phyloP scores from a whole-genome alignment of 2,329 filamentous ascomycete species.

The Alternaria angustiovoidea region DNA sequence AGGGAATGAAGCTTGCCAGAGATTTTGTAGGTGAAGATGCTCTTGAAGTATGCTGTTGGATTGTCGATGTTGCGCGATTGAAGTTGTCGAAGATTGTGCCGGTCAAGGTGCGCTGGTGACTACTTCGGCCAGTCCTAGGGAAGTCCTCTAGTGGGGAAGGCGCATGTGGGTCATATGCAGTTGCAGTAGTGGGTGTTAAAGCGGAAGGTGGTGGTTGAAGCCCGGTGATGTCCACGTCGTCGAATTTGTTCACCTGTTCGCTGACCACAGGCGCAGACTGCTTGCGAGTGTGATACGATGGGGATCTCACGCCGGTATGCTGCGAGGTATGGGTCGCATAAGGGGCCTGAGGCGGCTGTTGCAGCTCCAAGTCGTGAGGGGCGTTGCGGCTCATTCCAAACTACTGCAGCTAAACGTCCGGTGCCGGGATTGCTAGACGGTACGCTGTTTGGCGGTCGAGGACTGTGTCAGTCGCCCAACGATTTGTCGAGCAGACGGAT shows the following conservation, averaged over 20 bases:
- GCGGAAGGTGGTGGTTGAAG: slow-evolving; percentile 46
- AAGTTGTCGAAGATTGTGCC: slow-evolving; percentile 51
- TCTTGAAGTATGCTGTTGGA: slow-evolving; percentile 51
- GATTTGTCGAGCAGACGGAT: slow-evolving; percentile 25
- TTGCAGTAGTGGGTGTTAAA: slow-evolving; percentile 37
- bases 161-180: slow-evolving; percentile 47
- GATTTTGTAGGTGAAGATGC: slow-evolving; percentile 51
- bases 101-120: slow-evolving; percentile 47
- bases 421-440: slow-evolving; percentile 6
- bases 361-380: slow-evolving; percentile 29
- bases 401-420: slow-evolving; percentile 20
- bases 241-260: slow-evolving; percentile 35
- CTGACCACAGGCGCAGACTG: slow-evolving; percentile 30
- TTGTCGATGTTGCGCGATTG: slow-evolving; percentile 45
- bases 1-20: slow-evolving; percentile 51
- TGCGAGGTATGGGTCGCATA: slow-evolving; percentile 43
- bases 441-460: slow-evolving; percentile 29
- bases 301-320: slow-evolving; percentile 29
- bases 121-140: slow-evolving; percentile 26
- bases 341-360: slow-evolving; percentile 32
- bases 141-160: slow-evolving; percentile 42
- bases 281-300: slow-evolving; percentile 33
- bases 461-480: slow-evolving; percentile 31
- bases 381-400: slow-evolving; percentile 34
- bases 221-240: slow-evolving; percentile 45